A percentile compares a stretch with the other conserved stretches of the same genome.
These are phyloP conservation scores for Trichopus zeylanicus DNA, from an alignment of 116 monocot species.

Conservation along the genomic window DNA sequence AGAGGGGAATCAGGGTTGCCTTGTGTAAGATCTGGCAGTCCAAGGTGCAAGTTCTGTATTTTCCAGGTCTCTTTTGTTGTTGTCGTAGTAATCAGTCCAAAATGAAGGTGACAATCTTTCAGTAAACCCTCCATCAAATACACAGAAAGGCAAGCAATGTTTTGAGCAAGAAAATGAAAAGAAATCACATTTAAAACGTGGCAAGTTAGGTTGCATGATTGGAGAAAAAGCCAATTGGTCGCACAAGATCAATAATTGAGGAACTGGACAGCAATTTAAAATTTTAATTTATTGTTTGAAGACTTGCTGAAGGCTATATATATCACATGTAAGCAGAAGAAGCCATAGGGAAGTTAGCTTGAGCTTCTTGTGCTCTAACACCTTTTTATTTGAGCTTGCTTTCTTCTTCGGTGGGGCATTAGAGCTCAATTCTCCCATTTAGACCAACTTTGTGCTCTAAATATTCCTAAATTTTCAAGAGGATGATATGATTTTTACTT, in stretches of 20 bases:
- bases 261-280: neutral
- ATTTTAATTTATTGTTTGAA: neutral
- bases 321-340: neutral
- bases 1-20: constrained; percentile 6
- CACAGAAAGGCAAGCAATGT: constrained; percentile 72
- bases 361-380: neutral
- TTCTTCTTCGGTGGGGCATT: neutral
- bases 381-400: neutral
- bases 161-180: too few relatives aligned
- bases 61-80: constrained; percentile 49
- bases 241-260: constrained; percentile 1
- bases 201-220: too few relatives aligned
- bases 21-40: constrained; percentile 51
- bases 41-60: constrained; percentile 70
- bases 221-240: too few relatives aligned
- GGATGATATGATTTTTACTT: too few relatives aligned
- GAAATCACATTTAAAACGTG: too few relatives aligned
- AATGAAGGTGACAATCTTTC: constrained; percentile 41
- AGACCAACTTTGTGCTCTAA: neutral
- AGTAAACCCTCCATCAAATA: constrained; percentile 42
- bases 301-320: neutral
- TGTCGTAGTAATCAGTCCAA: constrained; percentile 63
- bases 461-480: neutral
- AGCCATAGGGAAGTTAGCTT: neutral
- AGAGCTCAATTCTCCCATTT: neutral